These are phyloP conservation scores for Pythium phragmiticola DNA, from an alignment of 352 stramenopile genomes.

Conservation along the genomic window DNA sequence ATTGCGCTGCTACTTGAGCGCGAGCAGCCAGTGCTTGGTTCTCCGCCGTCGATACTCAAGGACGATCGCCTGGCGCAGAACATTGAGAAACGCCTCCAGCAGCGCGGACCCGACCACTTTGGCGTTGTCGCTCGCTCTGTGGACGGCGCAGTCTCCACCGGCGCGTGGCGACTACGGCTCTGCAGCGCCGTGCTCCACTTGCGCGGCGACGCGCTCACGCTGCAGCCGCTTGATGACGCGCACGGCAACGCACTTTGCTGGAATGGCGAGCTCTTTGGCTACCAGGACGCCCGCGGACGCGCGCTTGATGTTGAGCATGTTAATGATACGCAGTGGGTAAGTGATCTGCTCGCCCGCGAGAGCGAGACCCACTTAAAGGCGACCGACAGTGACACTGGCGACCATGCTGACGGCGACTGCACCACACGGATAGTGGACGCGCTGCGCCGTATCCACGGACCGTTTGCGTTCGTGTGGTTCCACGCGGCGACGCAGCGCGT, in stretches of 20 bases:
- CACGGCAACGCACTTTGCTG: slow-evolving; percentile 80
- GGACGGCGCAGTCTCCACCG: background rate
- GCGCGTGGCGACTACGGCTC: slow-evolving; percentile 44
- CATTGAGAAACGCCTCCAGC: slow-evolving; percentile 20
- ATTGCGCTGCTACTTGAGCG: slow-evolving; percentile 33
- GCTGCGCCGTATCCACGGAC: slow-evolving; percentile 52
- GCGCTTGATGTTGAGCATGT: slow-evolving; percentile 20
- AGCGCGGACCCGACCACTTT: slow-evolving; percentile 37
- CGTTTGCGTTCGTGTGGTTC: slow-evolving; percentile 87
- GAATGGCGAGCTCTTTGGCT: slow-evolving; percentile 93
- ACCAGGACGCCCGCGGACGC: slow-evolving; percentile 6
- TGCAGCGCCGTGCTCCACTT: slow-evolving; percentile 90
- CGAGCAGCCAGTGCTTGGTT: background rate
- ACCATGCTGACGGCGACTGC: slow-evolving; percentile 19
- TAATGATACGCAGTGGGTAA: slow-evolving; percentile 53
- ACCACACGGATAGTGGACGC: slow-evolving; percentile 34
- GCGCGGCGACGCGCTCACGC: slow-evolving; percentile 54
- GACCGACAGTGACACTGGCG: slow-evolving; percentile 11
- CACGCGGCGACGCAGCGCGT: slow-evolving; percentile 56
- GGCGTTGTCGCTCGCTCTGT: slow-evolving; percentile 8
- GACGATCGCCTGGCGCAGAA: slow-evolving; percentile 15
- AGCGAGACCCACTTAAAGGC: slow-evolving; percentile 5
- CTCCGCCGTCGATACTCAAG: background rate
- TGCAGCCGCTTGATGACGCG: slow-evolving; percentile 82
- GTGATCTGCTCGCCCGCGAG: slow-evolving; percentile 32